Evolutionary conservation across 2,329 filamentous ascomycete species (phyloP), one percentile per base, ranked within the genome.

Genomic region (Alternaria postmessia): DNA sequence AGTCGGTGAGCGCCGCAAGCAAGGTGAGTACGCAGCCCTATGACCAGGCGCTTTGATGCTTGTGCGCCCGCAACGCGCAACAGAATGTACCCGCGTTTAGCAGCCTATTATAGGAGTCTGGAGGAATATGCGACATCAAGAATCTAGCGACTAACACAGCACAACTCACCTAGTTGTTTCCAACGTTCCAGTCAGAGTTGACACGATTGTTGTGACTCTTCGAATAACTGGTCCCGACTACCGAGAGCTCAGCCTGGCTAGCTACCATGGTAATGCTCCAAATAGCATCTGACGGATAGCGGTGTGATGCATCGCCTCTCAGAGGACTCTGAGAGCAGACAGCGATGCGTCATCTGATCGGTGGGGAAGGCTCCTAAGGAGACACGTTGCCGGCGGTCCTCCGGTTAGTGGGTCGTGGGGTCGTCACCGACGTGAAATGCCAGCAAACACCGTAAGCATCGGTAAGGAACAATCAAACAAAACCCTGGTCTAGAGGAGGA

Each of bases 341-440:
- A 54, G 41, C 46, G 24, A 58, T 54, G 59, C 54, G 54, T 59
- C 62, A 65, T 52, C 42, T 54, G 38, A 57, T 55, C 48, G 47
- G 56, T 56, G 14, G 12, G 32, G 12, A 56, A 51, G 34, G 52
- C 41, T 51, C 49, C 47, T 58, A 57, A 34, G 51, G 56, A 62
- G 61, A 65, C 65, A 67, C 65, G 65, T 65, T 55, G 65, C 61
- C 56, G n/a, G 54, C 56, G 65, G 63, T 54, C 52, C 57, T 48
- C 42, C 56, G 59, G 58, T 47, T 54, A 55, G 63, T 64, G 61
- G 63, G 56, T 59, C 60, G 26, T 36, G 62, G 61, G 63, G 56
- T 61, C 61, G 26, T 36, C 43, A 57, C 47, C 63, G 39, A 22
- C 53, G 39, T 36, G 39, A 36, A 51, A 26, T 61, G 64, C 65